Percentiles rank a stretch among this genome's conserved stretches.
Conservation (phyloP, 1,284 basidiomycete species). For the Hemileia vastatrix region DNA sequence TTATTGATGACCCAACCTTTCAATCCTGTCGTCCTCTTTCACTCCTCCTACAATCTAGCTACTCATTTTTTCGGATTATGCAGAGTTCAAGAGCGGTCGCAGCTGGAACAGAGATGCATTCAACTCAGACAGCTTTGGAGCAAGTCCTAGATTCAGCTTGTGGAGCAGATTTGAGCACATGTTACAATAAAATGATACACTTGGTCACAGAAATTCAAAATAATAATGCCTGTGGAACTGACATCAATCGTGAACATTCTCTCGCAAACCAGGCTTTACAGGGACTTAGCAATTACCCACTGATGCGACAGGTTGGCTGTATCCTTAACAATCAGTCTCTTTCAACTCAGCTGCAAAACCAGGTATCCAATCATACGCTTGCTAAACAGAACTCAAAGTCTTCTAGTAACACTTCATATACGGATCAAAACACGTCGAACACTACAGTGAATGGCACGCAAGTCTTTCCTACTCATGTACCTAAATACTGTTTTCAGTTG, state of each 20-base stretch:
- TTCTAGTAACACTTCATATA: neutral
- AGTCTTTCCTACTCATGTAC: no score
- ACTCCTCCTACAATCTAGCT: constrained; percentile 1
- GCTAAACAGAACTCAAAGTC: neutral
- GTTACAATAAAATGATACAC: neutral
- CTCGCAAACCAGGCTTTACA: neutral
- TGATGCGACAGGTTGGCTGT: constrained; percentile 10
- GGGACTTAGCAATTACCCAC: neutral
- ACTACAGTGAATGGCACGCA: neutral
- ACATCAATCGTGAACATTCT: constrained; percentile 1
- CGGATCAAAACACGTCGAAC: neutral
- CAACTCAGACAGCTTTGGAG: neutral
- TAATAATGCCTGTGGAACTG: neutral
- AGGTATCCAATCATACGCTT: neutral
- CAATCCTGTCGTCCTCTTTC: constrained; percentile 4
- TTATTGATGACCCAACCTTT: neutral
- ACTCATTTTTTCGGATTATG: neutral
- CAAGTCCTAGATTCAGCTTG: constrained; percentile 3
- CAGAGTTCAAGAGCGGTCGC: neutral
- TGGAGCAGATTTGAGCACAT: neutral
- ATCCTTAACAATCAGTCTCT: neutral
- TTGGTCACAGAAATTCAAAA: neutral
- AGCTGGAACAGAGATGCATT: neutral
- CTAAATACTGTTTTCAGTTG: constrained; percentile 8
- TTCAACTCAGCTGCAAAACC: no score